These are phyloP conservation scores for Lindgomyces ingoldianus DNA, from an alignment of 495 filamentous ascomycete genomes.

Conservation along the genomic window DNA sequence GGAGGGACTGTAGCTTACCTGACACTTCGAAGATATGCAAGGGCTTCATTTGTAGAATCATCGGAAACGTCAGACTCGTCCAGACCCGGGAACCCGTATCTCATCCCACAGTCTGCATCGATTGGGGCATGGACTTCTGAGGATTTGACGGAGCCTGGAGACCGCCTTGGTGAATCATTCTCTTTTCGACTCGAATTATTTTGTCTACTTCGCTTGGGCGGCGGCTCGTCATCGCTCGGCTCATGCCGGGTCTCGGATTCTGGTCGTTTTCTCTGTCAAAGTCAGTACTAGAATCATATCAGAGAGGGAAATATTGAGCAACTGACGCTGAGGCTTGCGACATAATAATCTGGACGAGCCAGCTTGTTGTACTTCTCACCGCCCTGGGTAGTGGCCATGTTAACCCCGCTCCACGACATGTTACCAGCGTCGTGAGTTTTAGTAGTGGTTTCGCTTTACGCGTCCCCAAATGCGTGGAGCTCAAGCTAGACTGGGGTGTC, in stretches of 20 bases:
- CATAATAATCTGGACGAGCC: no score
- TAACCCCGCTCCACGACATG: no score
- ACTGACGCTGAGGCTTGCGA: no score
- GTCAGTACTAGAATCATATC: no score
- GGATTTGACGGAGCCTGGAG: background rate
- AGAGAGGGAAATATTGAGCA: no score
- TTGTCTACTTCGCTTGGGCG: background rate
- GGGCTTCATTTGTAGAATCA: constrained; percentile 15
- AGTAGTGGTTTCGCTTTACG: no score
- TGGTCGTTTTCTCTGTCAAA: background rate
- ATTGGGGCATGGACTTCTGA: background rate
- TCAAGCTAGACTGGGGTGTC: no score
- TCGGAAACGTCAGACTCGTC: constrained; percentile 20
- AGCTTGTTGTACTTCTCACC: no score
- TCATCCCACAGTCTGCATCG: constrained; percentile 5
- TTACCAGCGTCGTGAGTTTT: no score
- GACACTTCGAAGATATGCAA: constrained; percentile 38
- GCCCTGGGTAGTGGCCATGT: no score
- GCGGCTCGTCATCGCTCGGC: background rate
- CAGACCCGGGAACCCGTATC: constrained; percentile 8
- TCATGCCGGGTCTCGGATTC: background rate
- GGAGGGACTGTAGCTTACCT: constrained; percentile 26
- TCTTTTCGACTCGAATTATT: background rate
- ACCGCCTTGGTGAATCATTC: background rate
- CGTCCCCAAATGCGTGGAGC: no score